These are phyloP conservation scores for Alternaria metachromatica DNA, from an alignment of 2,329 filamentous ascomycete genomes.

Conservation along the genomic window DNA sequence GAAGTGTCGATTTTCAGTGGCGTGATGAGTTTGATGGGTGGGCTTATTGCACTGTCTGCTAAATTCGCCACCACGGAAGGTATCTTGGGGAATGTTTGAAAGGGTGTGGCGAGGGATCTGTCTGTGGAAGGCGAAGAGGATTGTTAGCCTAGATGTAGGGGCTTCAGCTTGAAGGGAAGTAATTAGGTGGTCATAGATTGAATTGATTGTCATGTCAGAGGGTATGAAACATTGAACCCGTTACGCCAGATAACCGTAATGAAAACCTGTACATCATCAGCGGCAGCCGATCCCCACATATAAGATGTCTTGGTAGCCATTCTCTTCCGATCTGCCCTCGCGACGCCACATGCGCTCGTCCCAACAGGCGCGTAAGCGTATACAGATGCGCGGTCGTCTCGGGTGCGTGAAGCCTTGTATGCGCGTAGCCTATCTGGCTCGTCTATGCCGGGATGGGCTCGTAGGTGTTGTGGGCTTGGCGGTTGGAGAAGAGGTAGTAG, in stretches of 20 bases:
- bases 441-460: conserved; percentile 54
- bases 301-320: background rate
- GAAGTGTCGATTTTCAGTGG: conserved; percentile 50
- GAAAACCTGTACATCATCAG: background rate
- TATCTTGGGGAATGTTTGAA: conserved; percentile 43
- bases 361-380: background rate
- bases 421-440: background rate
- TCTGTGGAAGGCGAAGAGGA: background rate
- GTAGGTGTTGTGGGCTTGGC: conserved; percentile 63
- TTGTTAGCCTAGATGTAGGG: background rate
- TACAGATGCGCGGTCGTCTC: too few relatives aligned
- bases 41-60: conserved; percentile 42
- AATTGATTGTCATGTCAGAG: background rate
- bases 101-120: background rate
- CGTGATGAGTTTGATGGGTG: conserved; percentile 45
- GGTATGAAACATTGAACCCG: background rate
- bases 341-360: background rate
- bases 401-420: background rate
- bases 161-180: background rate
- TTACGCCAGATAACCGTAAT: background rate
- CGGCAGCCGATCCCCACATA: background rate
- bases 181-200: background rate
- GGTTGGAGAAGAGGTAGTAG: conserved; percentile 71
- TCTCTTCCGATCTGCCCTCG: background rate
- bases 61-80: conserved; percentile 50